A percentile compares a stretch with the other conserved stretches of the same genome.
Conservation (phyloP, 164 flowering plant species). For the Stephania japonica region DNA sequence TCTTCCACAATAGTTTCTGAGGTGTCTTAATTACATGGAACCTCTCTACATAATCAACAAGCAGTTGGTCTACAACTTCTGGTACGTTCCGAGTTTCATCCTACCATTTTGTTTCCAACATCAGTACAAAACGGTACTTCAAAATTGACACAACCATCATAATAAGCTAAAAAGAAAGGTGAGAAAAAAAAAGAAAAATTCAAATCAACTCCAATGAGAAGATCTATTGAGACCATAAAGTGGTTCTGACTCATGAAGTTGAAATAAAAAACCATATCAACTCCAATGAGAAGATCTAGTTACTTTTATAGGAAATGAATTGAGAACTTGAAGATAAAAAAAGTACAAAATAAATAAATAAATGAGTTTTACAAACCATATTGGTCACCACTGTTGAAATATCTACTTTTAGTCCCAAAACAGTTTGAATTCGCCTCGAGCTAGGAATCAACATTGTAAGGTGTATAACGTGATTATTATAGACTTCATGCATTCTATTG, state of each 20-base stretch:
- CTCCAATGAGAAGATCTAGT: no score
- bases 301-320: no score
- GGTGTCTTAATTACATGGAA: conserved; percentile 81
- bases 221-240: neutral
- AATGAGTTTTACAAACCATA: no score
- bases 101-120: conserved; percentile 37
- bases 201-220: neutral
- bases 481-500: no score
- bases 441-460: no score
- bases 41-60: conserved; percentile 76
- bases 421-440: no score
- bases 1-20: no score
- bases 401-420: no score
- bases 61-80: conserved; percentile 58
- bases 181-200: neutral
- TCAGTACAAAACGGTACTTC: conserved; percentile 12
- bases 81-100: conserved; percentile 73
- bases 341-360: no score
- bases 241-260: neutral
- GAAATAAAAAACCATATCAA: neutral
- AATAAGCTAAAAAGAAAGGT: neutral
- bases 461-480: no score
- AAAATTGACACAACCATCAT: conserved; percentile 3
- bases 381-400: no score
- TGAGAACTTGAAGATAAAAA: no score